Evolutionary conservation across 2,329 filamentous ascomycete species (phyloP).

Genomic region (Stachybotrys chlorohalonatus): DNA sequence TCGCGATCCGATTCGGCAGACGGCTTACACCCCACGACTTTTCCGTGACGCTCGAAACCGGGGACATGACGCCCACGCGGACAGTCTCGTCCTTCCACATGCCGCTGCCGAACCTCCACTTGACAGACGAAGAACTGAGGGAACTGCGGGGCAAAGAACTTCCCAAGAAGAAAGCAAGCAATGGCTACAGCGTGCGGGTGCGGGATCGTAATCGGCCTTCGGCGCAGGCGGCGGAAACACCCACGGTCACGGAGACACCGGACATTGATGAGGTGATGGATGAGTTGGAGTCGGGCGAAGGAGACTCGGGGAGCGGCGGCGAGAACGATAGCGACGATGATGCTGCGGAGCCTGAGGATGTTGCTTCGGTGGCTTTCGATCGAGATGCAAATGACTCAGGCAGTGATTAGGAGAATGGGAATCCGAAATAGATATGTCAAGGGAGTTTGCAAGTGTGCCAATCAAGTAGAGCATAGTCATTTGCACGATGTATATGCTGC

Average conservation of each 20-base stretch:
- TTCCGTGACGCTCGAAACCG: constrained; percentile 21
- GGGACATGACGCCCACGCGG: constrained; percentile 23
- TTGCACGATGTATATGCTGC: no score
- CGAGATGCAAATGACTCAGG: constrained; percentile 3
- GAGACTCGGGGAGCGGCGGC: constrained; percentile 7
- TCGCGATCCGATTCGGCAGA: constrained; percentile 51
- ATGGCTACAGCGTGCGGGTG: constrained; percentile 24
- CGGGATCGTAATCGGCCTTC: constrained; percentile 11
- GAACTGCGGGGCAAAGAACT: constrained; percentile 23
- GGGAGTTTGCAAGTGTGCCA: neutral
- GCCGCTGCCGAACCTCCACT: constrained; percentile 22
- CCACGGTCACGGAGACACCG: constrained; percentile 9
- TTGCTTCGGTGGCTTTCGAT: constrained; percentile 4
- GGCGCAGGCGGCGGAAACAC: constrained; percentile 8
- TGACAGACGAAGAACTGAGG: constrained; percentile 26
- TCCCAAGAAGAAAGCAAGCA: constrained; percentile 24
- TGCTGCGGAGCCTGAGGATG: constrained; percentile 13
- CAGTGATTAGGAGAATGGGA: neutral
- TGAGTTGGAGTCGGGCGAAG: constrained; percentile 14
- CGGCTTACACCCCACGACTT: constrained; percentile 32
- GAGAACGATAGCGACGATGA: constrained; percentile 15
- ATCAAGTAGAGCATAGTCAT: no score
- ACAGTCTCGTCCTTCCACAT: constrained; percentile 20
- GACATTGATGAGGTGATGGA: constrained; percentile 13
- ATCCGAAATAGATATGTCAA: neutral